phyloP scores from a whole-genome alignment of 805 yeast species.

The Kregervanrija fluxuum region DNA sequence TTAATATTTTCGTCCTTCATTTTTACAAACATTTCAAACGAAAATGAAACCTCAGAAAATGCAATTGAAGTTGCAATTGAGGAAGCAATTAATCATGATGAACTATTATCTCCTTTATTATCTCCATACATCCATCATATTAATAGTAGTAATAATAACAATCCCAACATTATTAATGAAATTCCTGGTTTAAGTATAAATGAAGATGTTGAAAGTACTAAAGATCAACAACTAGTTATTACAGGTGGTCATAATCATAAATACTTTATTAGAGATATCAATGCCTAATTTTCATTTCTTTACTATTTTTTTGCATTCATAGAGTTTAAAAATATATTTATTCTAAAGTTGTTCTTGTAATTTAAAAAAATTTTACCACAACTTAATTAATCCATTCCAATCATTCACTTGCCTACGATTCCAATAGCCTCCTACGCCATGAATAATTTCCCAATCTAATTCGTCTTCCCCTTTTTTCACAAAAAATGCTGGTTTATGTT shows the following conservation, averaged over 20 bases:
- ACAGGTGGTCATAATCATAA: slow-evolving; percentile 30
- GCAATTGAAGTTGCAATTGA: slow-evolving; percentile 42
- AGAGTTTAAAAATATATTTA: not conserved
- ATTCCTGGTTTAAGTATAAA: slow-evolving; percentile 21
- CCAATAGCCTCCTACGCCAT: slow-evolving; percentile 72
- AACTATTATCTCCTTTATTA: slow-evolving; percentile 37
- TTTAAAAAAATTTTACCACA: slow-evolving; percentile 41
- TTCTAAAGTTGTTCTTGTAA: not conserved
- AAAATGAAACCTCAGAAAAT: slow-evolving; percentile 37
- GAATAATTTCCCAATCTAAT: slow-evolving; percentile 45
- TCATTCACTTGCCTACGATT: slow-evolving; percentile 55
- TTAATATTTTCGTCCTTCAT: slow-evolving; percentile 40
- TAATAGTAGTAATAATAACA: not conserved
- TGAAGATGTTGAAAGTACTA: slow-evolving; percentile 1
- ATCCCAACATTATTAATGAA: slow-evolving; percentile 10
- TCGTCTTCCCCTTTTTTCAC: slow-evolving; percentile 31
- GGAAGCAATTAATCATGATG: slow-evolving; percentile 41
- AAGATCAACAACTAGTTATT: slow-evolving; percentile 21
- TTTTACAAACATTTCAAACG: slow-evolving; percentile 38
- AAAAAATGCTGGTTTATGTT: slow-evolving; percentile 61
- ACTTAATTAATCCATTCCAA: slow-evolving; percentile 48
- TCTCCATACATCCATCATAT: slow-evolving; percentile 31
- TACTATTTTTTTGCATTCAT: not conserved
- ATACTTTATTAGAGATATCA: slow-evolving; percentile 26
- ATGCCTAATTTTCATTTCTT: not conserved